Evolutionary conservation across 441 rosid genomes (phyloP).

Genomic region (Rhodomyrtus psidioides): DNA sequence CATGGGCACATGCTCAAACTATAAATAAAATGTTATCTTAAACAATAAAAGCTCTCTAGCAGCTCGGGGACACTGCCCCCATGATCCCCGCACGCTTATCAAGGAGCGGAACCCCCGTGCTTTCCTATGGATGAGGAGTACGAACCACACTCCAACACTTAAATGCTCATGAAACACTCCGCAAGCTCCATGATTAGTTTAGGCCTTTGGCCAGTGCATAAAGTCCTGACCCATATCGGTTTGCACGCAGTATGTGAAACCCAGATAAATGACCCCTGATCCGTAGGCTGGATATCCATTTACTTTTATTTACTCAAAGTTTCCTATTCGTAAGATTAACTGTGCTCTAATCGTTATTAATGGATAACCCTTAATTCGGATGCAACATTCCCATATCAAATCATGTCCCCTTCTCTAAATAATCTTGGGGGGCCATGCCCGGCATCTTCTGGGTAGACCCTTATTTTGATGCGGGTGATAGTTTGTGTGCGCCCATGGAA

Average conservation of each 20-base stretch:
- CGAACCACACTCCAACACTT: no score
- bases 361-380: not conserved
- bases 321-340: not conserved
- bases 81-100: no score
- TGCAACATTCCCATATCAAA: not conserved
- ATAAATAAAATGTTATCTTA: no score
- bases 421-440: not conserved
- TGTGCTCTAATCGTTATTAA: not conserved
- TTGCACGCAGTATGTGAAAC: not conserved
- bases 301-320: not conserved
- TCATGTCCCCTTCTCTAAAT: not conserved
- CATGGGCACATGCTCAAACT: no score
- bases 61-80: no score
- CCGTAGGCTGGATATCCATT: not conserved
- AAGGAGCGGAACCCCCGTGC: no score
- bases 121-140: no score
- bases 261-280: not conserved
- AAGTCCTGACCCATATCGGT: not conserved
- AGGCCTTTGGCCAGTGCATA: not conserved
- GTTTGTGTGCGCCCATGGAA: not conserved
- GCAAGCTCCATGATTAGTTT: not conserved
- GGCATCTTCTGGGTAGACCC: not conserved
- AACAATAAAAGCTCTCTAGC: no score
- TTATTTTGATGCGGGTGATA: not conserved
- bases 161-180: no score